phyloP scores from a whole-genome alignment of 2,329 filamentous ascomycete species.

The Aspergillus fumigatiaffinis region DNA sequence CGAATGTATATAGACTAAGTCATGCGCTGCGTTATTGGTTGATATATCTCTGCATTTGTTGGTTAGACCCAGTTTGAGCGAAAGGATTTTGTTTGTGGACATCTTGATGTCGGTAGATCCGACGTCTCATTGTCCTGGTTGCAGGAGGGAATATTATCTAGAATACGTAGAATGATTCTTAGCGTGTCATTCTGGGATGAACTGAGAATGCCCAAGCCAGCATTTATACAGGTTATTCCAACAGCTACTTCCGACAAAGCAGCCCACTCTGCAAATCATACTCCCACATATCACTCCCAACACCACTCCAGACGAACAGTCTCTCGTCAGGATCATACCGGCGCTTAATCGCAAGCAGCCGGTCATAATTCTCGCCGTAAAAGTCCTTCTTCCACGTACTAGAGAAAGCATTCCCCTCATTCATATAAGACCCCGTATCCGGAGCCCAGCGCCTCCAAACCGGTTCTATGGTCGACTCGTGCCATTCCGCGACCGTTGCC shows the following conservation, averaged over 20 bases:
- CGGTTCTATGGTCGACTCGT: conserved; percentile 7
- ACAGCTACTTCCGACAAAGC: conserved; percentile 5
- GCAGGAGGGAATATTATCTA: too few relatives aligned
- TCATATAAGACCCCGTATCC: conserved; percentile 22
- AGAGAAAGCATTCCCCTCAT: conserved; percentile 17
- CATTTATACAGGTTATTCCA: too few relatives aligned
- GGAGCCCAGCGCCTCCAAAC: conserved; percentile 25
- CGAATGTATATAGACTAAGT: too few relatives aligned
- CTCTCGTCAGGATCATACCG: conserved; percentile 23
- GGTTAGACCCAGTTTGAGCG: too few relatives aligned
- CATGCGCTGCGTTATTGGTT: not conserved
- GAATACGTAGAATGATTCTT: too few relatives aligned
- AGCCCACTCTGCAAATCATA: conserved; percentile 16
- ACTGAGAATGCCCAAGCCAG: too few relatives aligned
- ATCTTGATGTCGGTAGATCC: not conserved
- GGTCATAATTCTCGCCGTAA: conserved; percentile 25
- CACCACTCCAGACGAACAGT: conserved; percentile 14
- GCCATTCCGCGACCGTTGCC: too few relatives aligned
- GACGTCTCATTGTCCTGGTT: too few relatives aligned
- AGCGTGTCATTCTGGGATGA: too few relatives aligned
- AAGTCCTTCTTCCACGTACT: conserved; percentile 20
- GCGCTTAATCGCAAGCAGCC: conserved; percentile 21
- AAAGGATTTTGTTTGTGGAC: not conserved
- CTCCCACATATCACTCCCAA: conserved; percentile 20
- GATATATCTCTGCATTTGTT: not conserved